Percentiles rank a stretch among this genome's conserved stretches.
These are phyloP conservation scores for Prunus campanulata DNA, from an alignment of 306 rosid genomes.

Conservation along the genomic window DNA sequence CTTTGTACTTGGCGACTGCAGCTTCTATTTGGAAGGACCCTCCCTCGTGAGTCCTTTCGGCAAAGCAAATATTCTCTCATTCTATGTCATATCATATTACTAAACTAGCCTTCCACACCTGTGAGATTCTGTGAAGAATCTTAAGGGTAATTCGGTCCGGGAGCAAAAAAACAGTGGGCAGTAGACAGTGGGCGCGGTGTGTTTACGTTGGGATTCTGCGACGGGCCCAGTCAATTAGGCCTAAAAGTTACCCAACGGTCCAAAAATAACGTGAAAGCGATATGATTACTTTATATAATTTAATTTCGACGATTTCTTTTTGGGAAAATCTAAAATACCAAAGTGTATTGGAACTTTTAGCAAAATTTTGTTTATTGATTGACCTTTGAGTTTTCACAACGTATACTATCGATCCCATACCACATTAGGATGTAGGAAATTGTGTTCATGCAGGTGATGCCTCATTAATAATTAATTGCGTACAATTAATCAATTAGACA, in stretches of 20 bases:
- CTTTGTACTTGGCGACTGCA: conserved; percentile 2
- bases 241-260: conserved; percentile 19
- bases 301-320: neutral
- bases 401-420: neutral
- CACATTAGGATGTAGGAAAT: too few relatives aligned
- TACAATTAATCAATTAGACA: too few relatives aligned
- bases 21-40: conserved; percentile 15
- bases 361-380: neutral
- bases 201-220: neutral
- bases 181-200: neutral
- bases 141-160: neutral
- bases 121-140: neutral
- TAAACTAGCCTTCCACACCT: neutral
- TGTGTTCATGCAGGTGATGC: too few relatives aligned
- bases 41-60: neutral
- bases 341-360: neutral
- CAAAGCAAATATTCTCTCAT: conserved; percentile 1
- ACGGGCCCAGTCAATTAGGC: neutral
- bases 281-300: neutral
- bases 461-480: too few relatives aligned
- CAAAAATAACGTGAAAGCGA: neutral
- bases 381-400: neutral
- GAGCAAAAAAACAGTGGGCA: neutral
- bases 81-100: neutral
- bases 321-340: neutral